Conservation (phyloP, 345 rosid species). For the Ceriops tagal region DNA sequence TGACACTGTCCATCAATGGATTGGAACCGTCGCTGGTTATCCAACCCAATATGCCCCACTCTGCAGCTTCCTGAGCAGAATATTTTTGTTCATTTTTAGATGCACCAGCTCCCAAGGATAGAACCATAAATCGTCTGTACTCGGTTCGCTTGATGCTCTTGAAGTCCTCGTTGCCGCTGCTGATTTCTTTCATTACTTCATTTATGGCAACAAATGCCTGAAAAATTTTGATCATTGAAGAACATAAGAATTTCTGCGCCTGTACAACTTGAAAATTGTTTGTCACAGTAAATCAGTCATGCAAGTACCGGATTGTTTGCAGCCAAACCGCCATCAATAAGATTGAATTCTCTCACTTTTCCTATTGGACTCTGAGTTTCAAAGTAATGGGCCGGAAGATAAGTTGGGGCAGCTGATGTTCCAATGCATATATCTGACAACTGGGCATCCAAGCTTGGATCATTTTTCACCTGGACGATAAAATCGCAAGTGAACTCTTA, state of each 20-base stretch:
- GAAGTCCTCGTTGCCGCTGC: not conserved
- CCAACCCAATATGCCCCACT: not conserved
- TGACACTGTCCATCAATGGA: not conserved
- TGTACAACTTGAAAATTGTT: not conserved
- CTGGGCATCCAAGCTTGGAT: conserved; percentile 39
- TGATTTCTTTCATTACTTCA: not conserved
- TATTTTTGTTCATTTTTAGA: not conserved
- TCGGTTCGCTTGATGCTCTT: not conserved
- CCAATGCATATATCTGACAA: conserved; percentile 56
- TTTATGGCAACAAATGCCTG: not conserved
- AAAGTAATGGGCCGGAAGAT: conserved; percentile 49
- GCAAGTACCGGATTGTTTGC: conserved; percentile 59
- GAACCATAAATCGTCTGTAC: not conserved
- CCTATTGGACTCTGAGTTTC: conserved; percentile 35
- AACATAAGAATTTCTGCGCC: not conserved
- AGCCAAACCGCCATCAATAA: conserved; percentile 75
- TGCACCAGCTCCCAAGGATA: not conserved
- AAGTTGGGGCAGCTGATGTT: conserved; percentile 74
- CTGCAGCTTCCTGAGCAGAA: not conserved
- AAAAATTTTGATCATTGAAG: not conserved
- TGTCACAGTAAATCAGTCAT: not conserved
- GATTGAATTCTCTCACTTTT: conserved; percentile 43
- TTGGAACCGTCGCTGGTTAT: not conserved
- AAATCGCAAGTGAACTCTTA: not conserved
- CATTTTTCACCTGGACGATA: conserved; percentile 28